A percentile compares a stretch with the other conserved stretches of the same genome.
Evolutionary conservation across 2,329 filamentous ascomycete genomes (phyloP).

Genomic region (Sphaerulina populicola): DNA sequence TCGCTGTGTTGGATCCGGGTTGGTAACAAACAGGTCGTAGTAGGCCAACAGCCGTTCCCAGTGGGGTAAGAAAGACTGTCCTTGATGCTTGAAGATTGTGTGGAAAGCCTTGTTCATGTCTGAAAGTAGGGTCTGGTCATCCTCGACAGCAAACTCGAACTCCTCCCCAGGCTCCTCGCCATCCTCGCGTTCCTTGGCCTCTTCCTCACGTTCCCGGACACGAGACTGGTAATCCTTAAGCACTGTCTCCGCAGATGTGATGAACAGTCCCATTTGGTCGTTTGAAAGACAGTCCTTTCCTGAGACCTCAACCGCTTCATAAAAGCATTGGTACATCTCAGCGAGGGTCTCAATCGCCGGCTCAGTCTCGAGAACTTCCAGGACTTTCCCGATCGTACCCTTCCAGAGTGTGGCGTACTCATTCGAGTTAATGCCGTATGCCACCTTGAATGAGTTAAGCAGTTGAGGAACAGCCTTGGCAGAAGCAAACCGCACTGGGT

Average conservation of each 20-base stretch:
- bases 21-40: conserved; percentile 77
- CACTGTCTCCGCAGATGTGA: conserved; percentile 74
- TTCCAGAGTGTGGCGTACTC: conserved; percentile 78
- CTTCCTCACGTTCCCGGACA: conserved; percentile 73
- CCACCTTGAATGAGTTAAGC: conserved; percentile 87
- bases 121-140: conserved; percentile 89
- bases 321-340: conserved; percentile 99
- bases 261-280: conserved; percentile 77
- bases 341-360: conserved; percentile 92
- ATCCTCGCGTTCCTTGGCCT: conserved; percentile 72
- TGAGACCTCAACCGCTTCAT: conserved; percentile 91
- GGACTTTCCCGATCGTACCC: conserved; percentile 75
- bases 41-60: conserved; percentile 82
- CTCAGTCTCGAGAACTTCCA: conserved; percentile 88
- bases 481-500: conserved; percentile 88
- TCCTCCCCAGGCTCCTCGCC: conserved; percentile 70
- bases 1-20: conserved; percentile 75
- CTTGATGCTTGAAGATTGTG: conserved; percentile 96
- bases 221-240: conserved; percentile 89
- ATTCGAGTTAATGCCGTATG: conserved; percentile 70
- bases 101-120: conserved; percentile 99
- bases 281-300: conserved; percentile 72
- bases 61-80: conserved; percentile 68
- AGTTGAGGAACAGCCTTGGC: conserved; percentile 91
- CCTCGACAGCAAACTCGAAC: conserved; percentile 81